Evolutionary conservation across 805 yeast species (phyloP), one percentile per base, ranked within the genome.

Genomic region (Starmerella davenportii): DNA sequence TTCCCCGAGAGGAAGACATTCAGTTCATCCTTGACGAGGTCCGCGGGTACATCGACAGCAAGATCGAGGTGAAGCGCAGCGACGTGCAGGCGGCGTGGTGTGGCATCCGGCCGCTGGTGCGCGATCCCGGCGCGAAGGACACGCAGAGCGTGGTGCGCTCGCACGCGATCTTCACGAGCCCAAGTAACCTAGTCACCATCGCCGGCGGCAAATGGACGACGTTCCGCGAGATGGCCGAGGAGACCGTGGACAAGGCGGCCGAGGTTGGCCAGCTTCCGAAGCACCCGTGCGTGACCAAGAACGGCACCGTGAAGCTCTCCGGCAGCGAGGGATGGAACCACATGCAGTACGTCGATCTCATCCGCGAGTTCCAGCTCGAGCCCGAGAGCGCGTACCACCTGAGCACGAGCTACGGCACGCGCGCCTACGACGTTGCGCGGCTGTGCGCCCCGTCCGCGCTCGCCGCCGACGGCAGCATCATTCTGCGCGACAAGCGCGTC

Each of bases 151-250:
- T 85, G 47, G 96, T 85, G 33, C 76, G 96, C 64, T 78, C 80
- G 49, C 96, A 85, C 60, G 66, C 85, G 51, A 68, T 85, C 39
- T 69, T 77, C 52, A 66, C 72, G 23, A 70, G 92, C 25, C 73
- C 67, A 42, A 67, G 78, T 40, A 90, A 87, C 20, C 69, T 85
- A 49, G 66, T 85, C 30, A 85, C 96, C 30, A 79, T 85, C 48
- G 76, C 93, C 16, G 96, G 95, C 53, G 96, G 96, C 58, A 85
- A 85, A 64, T 85, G 96, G 96, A 85, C 96, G 38, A 85, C 96
- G 28, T 87, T 85, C 66, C 72, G 95, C 64, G 93, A 82, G 64
- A 85, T 85, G 95, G 94, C 95, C 18, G 76, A 85, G 63, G 94
- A 87, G 63, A 80, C 94, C 34, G 75, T 85, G 35, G 76, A 80